Percentiles rank a stretch among this genome's conserved stretches.
phyloP scores from a whole-genome alignment of 2,329 filamentous ascomycete species.

The Phialophora tarda region DNA sequence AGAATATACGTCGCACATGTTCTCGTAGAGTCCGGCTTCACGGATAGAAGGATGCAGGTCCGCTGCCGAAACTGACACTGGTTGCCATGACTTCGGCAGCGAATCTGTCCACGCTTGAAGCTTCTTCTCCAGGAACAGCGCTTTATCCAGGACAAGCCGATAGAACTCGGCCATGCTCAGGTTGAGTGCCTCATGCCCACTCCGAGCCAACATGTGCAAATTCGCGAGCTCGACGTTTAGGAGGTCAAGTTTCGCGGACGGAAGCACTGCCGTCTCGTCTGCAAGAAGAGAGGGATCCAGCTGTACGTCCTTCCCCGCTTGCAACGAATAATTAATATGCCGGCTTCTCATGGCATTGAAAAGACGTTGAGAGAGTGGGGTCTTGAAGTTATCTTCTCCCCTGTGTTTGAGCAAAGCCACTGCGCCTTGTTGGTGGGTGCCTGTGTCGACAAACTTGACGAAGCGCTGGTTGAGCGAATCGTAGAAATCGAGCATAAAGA shows the following conservation, averaged over 20 bases:
- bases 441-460: slow-evolving; percentile 28
- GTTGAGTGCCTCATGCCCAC: slow-evolving; percentile 14
- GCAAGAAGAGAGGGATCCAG: slow-evolving; percentile 21
- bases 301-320: slow-evolving; percentile 17
- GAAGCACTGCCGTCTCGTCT: slow-evolving; percentile 22
- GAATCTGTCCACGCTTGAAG: slow-evolving; percentile 26
- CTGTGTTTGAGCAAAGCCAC: slow-evolving; percentile 30
- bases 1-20: slow-evolving; percentile 34
- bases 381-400: slow-evolving; percentile 28
- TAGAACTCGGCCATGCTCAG: slow-evolving; percentile 24
- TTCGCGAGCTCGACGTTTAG: slow-evolving; percentile 29
- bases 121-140: slow-evolving; percentile 22
- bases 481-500: slow-evolving; percentile 36
- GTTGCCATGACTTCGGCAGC: slow-evolving; percentile 31
- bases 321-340: slow-evolving; percentile 31
- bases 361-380: slow-evolving; percentile 23
- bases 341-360: slow-evolving; percentile 30
- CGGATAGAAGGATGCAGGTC: slow-evolving; percentile 34
- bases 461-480: slow-evolving; percentile 33
- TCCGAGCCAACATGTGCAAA: slow-evolving; percentile 17
- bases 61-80: slow-evolving; percentile 21
- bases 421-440: slow-evolving; percentile 32
- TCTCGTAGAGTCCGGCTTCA: slow-evolving; percentile 31
- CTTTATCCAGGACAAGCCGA: slow-evolving; percentile 20
- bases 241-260: slow-evolving; percentile 31